phyloP scores from a whole-genome alignment of 805 yeast genomes.

The Metschnikowia aberdeeniae region DNA sequence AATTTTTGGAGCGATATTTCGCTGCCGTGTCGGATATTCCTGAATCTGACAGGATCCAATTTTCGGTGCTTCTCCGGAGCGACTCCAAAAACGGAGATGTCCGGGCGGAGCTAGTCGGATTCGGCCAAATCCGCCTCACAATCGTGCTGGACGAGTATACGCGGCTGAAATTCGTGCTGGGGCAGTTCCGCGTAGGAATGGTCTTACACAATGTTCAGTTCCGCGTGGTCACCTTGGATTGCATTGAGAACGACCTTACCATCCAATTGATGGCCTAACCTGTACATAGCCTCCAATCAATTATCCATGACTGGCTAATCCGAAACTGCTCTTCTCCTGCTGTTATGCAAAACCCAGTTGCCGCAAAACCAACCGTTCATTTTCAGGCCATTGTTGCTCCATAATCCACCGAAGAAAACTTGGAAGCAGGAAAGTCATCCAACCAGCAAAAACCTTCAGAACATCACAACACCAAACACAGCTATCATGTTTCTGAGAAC shows the following conservation, averaged over 20 bases:
- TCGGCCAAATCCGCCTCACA: conserved; percentile 21
- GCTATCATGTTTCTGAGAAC: too few relatives aligned
- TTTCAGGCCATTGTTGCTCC: too few relatives aligned
- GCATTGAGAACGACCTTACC: conserved; percentile 31
- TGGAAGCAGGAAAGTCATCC: too few relatives aligned
- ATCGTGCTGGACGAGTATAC: conserved; percentile 21
- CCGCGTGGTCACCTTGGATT: conserved; percentile 27
- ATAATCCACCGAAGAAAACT: too few relatives aligned
- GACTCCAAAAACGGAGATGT: conserved; percentile 28
- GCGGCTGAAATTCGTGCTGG: conserved; percentile 18
- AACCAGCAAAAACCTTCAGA: too few relatives aligned
- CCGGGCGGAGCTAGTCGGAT: conserved; percentile 25
- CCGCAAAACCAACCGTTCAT: too few relatives aligned
- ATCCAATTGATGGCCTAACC: conserved; percentile 12
- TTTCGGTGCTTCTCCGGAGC: conserved; percentile 20
- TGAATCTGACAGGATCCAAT: conserved; percentile 19
- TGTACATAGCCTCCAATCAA: neutral
- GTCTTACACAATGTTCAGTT: conserved; percentile 18
- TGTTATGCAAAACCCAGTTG: too few relatives aligned
- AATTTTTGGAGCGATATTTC: conserved; percentile 29
- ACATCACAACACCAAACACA: too few relatives aligned
- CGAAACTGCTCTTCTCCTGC: too few relatives aligned
- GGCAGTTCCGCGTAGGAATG: conserved; percentile 22
- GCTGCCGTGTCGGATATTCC: conserved; percentile 15
- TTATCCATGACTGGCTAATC: too few relatives aligned